phyloP scores from a whole-genome alignment of 805 yeast species.

The Sporopachydermia lactativora region DNA sequence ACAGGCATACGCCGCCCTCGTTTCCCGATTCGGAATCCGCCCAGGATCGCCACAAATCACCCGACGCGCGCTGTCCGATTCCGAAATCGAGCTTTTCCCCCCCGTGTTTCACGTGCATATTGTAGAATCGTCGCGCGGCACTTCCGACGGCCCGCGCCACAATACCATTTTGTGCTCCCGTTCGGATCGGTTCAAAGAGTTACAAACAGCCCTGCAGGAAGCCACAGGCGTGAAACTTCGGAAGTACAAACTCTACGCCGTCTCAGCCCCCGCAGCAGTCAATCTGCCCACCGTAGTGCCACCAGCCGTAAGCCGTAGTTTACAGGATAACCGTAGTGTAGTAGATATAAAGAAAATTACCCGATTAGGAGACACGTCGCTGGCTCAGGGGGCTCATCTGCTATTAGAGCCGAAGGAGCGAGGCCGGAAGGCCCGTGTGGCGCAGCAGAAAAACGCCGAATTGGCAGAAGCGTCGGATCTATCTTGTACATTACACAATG shows the following conservation, averaged over 20 bases:
- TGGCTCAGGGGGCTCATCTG: conserved; percentile 11
- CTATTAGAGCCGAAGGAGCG: conserved; percentile 17
- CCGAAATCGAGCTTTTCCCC: background rate
- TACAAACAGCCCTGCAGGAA: background rate
- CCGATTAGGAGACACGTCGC: conserved; percentile 9
- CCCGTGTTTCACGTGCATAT: background rate
- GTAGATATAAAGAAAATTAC: conserved; percentile 4
- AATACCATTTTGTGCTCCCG: background rate
- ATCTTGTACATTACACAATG: conserved; percentile 16
- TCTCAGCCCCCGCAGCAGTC: background rate
- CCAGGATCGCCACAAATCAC: background rate
- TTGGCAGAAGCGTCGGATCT: background rate
- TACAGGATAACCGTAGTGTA: no score
- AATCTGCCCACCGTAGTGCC: background rate
- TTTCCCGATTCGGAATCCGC: background rate
- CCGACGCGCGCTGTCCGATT: background rate
- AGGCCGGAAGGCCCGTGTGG: no score
- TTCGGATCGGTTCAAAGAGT: background rate
- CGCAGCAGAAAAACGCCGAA: background rate
- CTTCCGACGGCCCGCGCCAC: background rate
- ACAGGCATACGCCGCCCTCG: background rate
- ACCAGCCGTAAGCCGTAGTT: background rate
- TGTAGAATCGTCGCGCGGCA: no score
- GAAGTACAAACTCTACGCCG: background rate
- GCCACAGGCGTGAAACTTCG: no score